A percentile compares a stretch with the other conserved stretches of the same genome.
Evolutionary conservation across 2,329 filamentous ascomycete genomes (phyloP).

Genomic region (Diaporthe australafricana): DNA sequence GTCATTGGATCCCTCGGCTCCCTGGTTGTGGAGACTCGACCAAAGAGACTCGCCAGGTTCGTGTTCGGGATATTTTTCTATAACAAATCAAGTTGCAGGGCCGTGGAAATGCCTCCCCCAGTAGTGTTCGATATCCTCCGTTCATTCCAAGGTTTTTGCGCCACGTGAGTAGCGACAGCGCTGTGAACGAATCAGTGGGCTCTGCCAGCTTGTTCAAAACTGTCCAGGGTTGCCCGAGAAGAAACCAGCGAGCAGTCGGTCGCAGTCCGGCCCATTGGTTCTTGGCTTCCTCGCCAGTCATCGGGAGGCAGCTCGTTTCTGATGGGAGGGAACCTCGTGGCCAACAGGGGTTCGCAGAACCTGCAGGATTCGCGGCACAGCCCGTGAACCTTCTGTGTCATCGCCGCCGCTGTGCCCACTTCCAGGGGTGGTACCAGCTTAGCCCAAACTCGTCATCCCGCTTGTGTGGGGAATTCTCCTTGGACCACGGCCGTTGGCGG

Average conservation of each 20-base stretch:
- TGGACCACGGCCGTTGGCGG: conserved; percentile 21
- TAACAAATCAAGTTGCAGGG: conserved; percentile 26
- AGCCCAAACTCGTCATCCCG: conserved; percentile 24
- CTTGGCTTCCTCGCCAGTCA: conserved; percentile 10
- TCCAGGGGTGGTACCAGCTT: conserved; percentile 33
- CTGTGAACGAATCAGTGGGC: conserved; percentile 21
- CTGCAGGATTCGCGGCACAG: conserved; percentile 37
- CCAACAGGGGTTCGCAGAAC: conserved; percentile 35
- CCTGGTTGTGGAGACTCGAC: conserved; percentile 20
- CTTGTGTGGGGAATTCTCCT: conserved; percentile 22
- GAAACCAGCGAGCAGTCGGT: conserved; percentile 14
- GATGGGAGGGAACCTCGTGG: conserved; percentile 32
- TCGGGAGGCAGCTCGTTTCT: not conserved
- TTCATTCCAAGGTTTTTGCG: conserved; percentile 20
- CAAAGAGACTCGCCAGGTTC: conserved; percentile 9
- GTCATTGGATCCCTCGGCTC: conserved; percentile 28
- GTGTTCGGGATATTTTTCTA: conserved; percentile 3
- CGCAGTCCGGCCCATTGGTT: conserved; percentile 27
- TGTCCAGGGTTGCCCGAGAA: not conserved
- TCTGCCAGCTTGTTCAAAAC: not conserved
- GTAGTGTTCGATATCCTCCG: not conserved
- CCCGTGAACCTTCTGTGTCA: conserved; percentile 36
- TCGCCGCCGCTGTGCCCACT: conserved; percentile 34
- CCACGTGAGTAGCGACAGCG: not conserved
- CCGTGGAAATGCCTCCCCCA: not conserved